Percentiles rank a stretch among this genome's conserved stretches.
phyloP scores from a whole-genome alignment of 371 early-diverging fungal genomes.

The Cokeromyces recurvatus region DNA sequence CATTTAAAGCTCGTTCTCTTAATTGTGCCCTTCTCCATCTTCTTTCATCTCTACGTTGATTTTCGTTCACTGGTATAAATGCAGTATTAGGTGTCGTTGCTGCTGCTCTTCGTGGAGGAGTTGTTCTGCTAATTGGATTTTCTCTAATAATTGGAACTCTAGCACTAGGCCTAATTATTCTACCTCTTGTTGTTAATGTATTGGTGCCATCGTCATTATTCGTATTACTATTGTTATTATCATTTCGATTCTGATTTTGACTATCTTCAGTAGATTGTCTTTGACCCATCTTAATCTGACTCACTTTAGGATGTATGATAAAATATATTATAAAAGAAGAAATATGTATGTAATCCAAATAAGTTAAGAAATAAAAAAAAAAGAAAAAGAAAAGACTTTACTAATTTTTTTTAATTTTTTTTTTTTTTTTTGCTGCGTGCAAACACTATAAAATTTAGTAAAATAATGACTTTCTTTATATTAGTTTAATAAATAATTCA shows the following conservation, averaged over 20 bases:
- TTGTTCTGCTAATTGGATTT: neutral
- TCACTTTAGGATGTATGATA: too few species aligned
- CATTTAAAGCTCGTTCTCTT: constrained; percentile 2
- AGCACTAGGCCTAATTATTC: constrained; percentile 1
- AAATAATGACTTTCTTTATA: too few species aligned
- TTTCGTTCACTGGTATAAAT: constrained; percentile 5
- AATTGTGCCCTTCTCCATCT: constrained; percentile 3
- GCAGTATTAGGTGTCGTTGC: neutral
- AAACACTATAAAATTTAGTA: too few species aligned
- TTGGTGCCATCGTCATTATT: too few species aligned
- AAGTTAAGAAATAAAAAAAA: too few species aligned
- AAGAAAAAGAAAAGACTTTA: too few species aligned
- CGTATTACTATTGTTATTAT: neutral
- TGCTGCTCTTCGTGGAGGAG: neutral
- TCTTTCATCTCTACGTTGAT: constrained; percentile 14
- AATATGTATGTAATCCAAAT: too few species aligned
- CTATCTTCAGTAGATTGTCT: constrained; percentile 12
- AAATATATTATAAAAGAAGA: too few species aligned
- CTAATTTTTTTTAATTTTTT: too few species aligned
- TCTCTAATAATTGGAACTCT: neutral
- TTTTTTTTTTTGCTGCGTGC: too few species aligned
- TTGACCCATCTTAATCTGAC: constrained; percentile 22
- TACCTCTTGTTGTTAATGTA: too few species aligned
- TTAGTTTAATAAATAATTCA: too few species aligned
- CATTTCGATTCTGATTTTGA: neutral